Percentiles rank a stretch among this genome's conserved stretches.
Conservation (phyloP, 495 filamentous ascomycete species). For the Baudoinia panamericana region DNA sequence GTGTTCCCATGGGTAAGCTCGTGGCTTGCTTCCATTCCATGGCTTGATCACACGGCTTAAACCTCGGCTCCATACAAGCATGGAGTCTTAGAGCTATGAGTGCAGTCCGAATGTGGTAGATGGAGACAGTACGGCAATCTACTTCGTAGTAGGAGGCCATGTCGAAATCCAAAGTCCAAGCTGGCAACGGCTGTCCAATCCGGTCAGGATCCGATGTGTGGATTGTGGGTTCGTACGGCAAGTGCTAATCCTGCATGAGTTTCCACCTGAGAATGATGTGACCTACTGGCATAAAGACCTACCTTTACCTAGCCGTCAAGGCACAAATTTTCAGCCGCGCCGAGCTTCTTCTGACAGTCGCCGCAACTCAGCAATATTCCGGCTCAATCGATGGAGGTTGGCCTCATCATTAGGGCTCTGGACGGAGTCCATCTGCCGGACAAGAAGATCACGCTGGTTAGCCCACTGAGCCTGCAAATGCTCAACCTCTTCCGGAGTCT, state of each 20-base stretch:
- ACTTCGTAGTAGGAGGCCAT: too few species aligned
- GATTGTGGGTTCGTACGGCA: too few species aligned
- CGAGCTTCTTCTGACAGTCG: slow-evolving; percentile 6
- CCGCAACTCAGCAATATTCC: slow-evolving; percentile 9
- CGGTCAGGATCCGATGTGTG: too few species aligned
- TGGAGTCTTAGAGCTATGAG: too few species aligned
- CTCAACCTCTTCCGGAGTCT: not conserved
- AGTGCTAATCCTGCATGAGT: slow-evolving; percentile 2
- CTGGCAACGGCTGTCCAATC: too few species aligned
- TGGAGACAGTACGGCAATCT: too few species aligned
- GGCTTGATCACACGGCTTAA: too few species aligned
- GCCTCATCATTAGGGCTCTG: slow-evolving; percentile 14
- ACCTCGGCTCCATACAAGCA: too few species aligned
- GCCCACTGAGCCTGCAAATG: slow-evolving; percentile 9
- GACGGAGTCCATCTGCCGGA: slow-evolving; percentile 10
- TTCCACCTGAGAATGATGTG: not conserved
- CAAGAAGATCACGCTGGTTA: slow-evolving; percentile 8
- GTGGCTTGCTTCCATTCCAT: too few species aligned
- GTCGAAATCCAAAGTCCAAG: too few species aligned
- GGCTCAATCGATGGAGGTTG: slow-evolving; percentile 7
- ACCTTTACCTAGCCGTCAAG: slow-evolving; percentile 2
- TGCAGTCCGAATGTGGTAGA: too few species aligned
- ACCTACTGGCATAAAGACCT: not conserved
- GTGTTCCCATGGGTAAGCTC: too few species aligned
- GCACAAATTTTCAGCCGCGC: slow-evolving; percentile 8